phyloP scores from a whole-genome alignment of 768 basidiomycete genomes.

The Suillus lakei region DNA sequence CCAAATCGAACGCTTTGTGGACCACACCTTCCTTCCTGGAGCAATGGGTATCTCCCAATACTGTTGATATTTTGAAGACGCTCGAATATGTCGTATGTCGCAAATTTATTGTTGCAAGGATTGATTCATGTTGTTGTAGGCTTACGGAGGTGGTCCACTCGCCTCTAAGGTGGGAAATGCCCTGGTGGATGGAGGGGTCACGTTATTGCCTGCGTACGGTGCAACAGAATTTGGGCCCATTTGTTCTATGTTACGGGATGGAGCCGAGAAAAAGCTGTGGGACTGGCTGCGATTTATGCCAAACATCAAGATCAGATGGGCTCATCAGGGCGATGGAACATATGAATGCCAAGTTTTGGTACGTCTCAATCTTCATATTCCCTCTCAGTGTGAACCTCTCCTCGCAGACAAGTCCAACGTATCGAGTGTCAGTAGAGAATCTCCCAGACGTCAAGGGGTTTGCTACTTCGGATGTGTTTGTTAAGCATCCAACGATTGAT shows the following conservation, averaged over 20 bases:
- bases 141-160: slow-evolving; percentile 44
- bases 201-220: slow-evolving; percentile 41
- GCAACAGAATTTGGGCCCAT: slow-evolving; percentile 32
- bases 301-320: slow-evolving; percentile 29
- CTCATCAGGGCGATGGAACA: slow-evolving; percentile 35
- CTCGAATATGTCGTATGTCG: slow-evolving; percentile 32
- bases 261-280: slow-evolving; percentile 33
- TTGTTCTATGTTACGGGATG: slow-evolving; percentile 15
- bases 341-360: slow-evolving; percentile 47
- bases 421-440: slow-evolving; percentile 33
- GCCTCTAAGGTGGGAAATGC: slow-evolving; percentile 39
- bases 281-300: slow-evolving; percentile 37
- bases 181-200: slow-evolving; percentile 38
- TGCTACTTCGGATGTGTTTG: slow-evolving; percentile 47
- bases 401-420: slow-evolving; percentile 9
- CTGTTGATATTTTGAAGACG: slow-evolving; percentile 28
- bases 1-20: slow-evolving; percentile 35
- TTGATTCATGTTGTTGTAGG: slow-evolving; percentile 22
- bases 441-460: slow-evolving; percentile 44
- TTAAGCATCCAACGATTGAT: slow-evolving; percentile 48
- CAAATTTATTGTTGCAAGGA: too few species aligned
- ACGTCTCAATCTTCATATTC: not conserved
- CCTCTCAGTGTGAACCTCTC: not conserved
- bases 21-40: slow-evolving; percentile 45
- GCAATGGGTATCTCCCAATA: slow-evolving; percentile 34